Evolutionary conservation across 257 asterid genomes (phyloP).

Genomic region (Scutellaria baicalensis): DNA sequence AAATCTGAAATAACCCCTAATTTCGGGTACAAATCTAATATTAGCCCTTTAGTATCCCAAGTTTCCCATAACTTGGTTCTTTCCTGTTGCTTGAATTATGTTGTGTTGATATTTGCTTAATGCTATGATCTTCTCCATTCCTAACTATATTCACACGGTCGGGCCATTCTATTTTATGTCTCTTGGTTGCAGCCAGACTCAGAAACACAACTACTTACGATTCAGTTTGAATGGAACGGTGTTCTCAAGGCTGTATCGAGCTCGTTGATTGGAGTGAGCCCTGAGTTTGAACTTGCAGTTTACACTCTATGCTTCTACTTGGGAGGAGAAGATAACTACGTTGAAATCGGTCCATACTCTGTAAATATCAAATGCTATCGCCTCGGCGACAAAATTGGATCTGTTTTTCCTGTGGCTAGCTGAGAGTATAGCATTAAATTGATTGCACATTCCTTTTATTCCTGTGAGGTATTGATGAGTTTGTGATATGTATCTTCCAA

Average conservation of each 20-base stretch:
- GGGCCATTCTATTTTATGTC: not conserved
- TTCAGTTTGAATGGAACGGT: slow-evolving; percentile 97
- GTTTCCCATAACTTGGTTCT: no score
- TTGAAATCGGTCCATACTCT: slow-evolving; percentile 79
- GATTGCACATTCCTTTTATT: no score
- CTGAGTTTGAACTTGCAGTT: slow-evolving; percentile 85
- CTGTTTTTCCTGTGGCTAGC: slow-evolving; percentile 73
- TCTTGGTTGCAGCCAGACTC: slow-evolving; percentile 69
- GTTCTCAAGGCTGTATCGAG: slow-evolving; percentile 88
- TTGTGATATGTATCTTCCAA: no score
- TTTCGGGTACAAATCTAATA: no score
- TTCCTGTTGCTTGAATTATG: not conserved
- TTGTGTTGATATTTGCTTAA: not conserved
- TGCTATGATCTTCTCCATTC: not conserved
- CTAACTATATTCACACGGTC: not conserved
- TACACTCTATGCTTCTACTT: slow-evolving; percentile 74
- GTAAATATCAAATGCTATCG: slow-evolving; percentile 83
- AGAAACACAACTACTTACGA: slow-evolving; percentile 68
- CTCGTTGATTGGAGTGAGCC: slow-evolving; percentile 86
- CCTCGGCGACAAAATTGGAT: slow-evolving; percentile 63
- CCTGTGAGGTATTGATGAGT: no score
- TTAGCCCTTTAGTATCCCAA: no score
- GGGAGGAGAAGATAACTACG: slow-evolving; percentile 74
- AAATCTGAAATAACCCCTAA: no score
- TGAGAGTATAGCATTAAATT: no score